phyloP scores from a whole-genome alignment of 148 eudicot genomes.

The Drosera capensis region DNA sequence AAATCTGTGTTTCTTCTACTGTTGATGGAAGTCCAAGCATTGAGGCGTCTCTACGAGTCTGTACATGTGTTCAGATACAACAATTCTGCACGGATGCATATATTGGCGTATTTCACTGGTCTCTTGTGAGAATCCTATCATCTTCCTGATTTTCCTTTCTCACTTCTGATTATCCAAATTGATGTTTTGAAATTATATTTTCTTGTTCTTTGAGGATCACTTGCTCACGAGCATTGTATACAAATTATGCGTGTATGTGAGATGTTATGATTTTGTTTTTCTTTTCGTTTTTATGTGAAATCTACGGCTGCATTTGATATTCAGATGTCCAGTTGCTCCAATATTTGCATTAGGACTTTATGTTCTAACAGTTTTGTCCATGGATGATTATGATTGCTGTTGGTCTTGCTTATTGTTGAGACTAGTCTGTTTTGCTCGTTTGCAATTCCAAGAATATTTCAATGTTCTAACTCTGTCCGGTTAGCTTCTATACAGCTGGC shows the following conservation, averaged over 20 bases:
- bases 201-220: background rate
- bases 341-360: background rate
- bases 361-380: background rate
- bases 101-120: constrained; percentile 63
- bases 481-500: constrained; percentile 79
- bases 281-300: too few species aligned
- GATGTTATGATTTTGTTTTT: too few species aligned
- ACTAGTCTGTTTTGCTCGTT: background rate
- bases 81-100: constrained; percentile 70
- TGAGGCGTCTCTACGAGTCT: constrained; percentile 67
- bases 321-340: background rate
- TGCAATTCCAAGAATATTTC: background rate
- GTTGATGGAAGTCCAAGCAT: constrained; percentile 70
- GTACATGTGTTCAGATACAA: constrained; percentile 63
- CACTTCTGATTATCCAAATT: background rate
- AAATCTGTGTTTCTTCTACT: constrained; percentile 63
- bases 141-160: background rate
- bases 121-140: constrained; percentile 42
- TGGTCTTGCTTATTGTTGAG: background rate
- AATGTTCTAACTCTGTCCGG: constrained; percentile 11
- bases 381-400: background rate
- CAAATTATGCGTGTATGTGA: too few species aligned
- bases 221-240: too few species aligned
- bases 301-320: too few species aligned
- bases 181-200: background rate